A percentile compares a stretch with the other conserved stretches of the same genome.
Evolutionary conservation across 169 alveolate genomes (phyloP).

Genomic region (Plasmodium cynomolgi): DNA sequence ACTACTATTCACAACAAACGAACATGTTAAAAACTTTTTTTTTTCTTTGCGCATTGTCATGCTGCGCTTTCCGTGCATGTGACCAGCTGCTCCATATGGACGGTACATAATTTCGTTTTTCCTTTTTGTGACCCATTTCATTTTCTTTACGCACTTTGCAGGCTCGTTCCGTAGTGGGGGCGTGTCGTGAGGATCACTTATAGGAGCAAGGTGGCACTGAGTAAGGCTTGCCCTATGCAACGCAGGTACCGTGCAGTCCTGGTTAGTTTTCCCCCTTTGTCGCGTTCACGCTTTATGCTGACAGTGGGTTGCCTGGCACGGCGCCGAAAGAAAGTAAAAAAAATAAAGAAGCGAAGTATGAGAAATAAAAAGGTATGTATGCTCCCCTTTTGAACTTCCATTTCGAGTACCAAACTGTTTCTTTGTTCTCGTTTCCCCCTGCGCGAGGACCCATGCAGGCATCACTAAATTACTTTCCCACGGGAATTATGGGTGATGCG

Average conservation of each 20-base stretch:
- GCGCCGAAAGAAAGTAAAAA: neutral
- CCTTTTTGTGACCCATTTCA: neutral
- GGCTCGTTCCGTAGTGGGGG: too few species aligned
- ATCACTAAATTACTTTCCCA: neutral
- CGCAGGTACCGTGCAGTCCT: too few species aligned
- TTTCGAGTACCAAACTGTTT: neutral
- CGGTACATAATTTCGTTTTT: neutral
- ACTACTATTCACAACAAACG: neutral
- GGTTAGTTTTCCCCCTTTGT: neutral
- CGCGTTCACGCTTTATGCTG: neutral
- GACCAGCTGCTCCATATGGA: neutral
- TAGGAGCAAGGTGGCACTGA: too few species aligned
- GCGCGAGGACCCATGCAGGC: neutral
- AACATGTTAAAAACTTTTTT: neutral
- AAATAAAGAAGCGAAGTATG: neutral
- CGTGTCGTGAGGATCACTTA: too few species aligned
- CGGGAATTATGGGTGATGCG: neutral
- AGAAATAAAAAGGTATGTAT: neutral
- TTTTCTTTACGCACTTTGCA: neutral
- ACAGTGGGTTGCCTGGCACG: neutral
- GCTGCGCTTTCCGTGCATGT: neutral
- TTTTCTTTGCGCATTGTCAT: neutral
- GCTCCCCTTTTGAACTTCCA: neutral
- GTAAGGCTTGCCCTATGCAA: too few species aligned
- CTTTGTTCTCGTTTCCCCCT: neutral